Evolutionary conservation across 306 rosid genomes (phyloP), one percentile per base, ranked within the genome.

Genomic region (Begonia peltatifolia): DNA sequence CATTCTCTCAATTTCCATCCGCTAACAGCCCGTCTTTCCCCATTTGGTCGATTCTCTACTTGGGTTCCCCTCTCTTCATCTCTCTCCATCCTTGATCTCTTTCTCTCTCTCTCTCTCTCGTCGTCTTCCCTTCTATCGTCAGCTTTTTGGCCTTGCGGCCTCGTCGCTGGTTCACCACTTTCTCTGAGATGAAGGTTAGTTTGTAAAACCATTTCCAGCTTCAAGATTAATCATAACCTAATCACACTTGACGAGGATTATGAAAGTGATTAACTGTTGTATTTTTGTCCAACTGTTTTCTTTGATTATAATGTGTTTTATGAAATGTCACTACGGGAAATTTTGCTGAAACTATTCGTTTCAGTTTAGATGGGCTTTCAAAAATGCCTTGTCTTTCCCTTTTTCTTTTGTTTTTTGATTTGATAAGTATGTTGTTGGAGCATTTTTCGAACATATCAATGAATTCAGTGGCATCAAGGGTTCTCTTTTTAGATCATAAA

Each of bases 151-250:
- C 68, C 73, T 58, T 30, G 15, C 61, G 35, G 12, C 62, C 61
- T 60, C 65, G 42, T 47, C 68, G 61, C 63, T 46, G 57, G 43
- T 50, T 56, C 49, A 47, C 48, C 50, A 42, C 46, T 58, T 41
- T 61, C 59, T 54, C 72, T 55, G 65, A 41, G 63, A 17, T 73
- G 63, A 63, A 73, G 79, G 89, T 78, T 74, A 41, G 59, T 9
- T 30, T 16, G n/a, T 11, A 44, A 44, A 44, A 44, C 48, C 62
- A 14, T 60, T 53, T 15, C 6, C 16, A 12, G 43, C 4, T 35
- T 38, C 42, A 35, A n/a, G 9, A 44, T 13, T 22, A 17, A 15
- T 44, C 14, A 44, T 6, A 11, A 12, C 14, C 12, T 44, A 3
- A 44, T 44, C 14, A 10, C 14, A 10, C 48, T 44, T 44, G 14